Base-by-base conservation (phyloP, 257 asterid genomes). In the Eucommia ulmoides region DNA sequence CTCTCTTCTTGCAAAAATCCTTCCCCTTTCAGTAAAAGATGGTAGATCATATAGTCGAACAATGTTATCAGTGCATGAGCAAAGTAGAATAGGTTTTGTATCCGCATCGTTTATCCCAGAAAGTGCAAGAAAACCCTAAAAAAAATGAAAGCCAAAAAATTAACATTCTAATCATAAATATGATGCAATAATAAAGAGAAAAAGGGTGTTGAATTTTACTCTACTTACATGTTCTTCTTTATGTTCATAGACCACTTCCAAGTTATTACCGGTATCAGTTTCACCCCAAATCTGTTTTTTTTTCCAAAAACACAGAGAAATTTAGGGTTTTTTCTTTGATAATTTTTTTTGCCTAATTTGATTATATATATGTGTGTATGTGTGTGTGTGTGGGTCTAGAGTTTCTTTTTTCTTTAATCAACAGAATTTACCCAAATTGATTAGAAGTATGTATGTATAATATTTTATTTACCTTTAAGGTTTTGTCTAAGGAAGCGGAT, bases 71-170 rank as follows among this genome's bases (percentile, higher is more conserved):
- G 86, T 91, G 71, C 84, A 68, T 11, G 96, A 75, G 70, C 96
- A 91, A 18, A 91, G 69, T 70, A 89, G 52, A 57, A 91, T 89
- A 18, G 99, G 99, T 54, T 91, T 86, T 54, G 77, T 81, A 56
- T 83, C 96, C 26, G 91, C 72, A 77, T 91, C 95, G 48, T 76
- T 94, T 96, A 86, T 91, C 74, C 95, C 99, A 22, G 82, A 81
- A 19, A 86, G 76, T 46, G 91, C 59, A 48, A 89, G 86, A 64
- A 91, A 12, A 24, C 99, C 99, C 99, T 91, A n/a, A n/a, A n/a
- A n/a, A n/a, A n/a, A n/a, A n/a, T n/a, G n/a, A n/a, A n/a, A n/a
- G n/a, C n/a, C n/a, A n/a, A n/a, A n/a, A n/a, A n/a, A n/a, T n/a
- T n/a, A n/a, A n/a, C n/a, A n/a, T n/a, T n/a, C n/a, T n/a, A n/a